phyloP scores from a whole-genome alignment of 1,284 basidiomycete species.

The Uromyces viciae-fabae region DNA sequence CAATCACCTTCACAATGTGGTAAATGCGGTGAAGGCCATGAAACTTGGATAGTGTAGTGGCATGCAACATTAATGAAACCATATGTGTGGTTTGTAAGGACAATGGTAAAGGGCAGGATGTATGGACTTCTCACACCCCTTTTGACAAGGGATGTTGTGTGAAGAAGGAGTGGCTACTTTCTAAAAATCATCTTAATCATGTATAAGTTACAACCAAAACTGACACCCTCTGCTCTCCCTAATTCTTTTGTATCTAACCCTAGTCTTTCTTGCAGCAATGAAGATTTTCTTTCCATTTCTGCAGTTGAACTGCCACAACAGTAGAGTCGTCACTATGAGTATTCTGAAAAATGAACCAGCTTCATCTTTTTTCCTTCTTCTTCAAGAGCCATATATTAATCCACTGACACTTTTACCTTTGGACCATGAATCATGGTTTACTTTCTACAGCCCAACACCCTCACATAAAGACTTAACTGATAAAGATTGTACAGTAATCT shows the following conservation, averaged over 20 bases:
- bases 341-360: neutral
- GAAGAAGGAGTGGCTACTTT: neutral
- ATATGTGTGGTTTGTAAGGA: neutral
- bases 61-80: too few species aligned
- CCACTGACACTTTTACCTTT: neutral
- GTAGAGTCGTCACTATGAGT: neutral
- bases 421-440: conserved; percentile 6
- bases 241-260: neutral
- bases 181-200: neutral
- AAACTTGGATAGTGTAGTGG: too few species aligned
- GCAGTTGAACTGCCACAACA: conserved; percentile 21
- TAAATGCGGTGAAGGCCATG: too few species aligned
- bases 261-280: neutral
- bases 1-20: too few species aligned
- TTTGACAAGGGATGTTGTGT: conserved; percentile 4
- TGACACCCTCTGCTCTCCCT: neutral
- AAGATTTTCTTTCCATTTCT: neutral
- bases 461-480: neutral
- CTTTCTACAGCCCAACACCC: neutral
- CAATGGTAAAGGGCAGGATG: neutral
- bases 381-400: neutral
- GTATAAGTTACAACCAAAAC: neutral
- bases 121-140: neutral
- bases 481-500: neutral
- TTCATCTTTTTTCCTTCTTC: neutral